phyloP scores from a whole-genome alignment of 345 rosid genomes.

The Acer yangbiense region DNA sequence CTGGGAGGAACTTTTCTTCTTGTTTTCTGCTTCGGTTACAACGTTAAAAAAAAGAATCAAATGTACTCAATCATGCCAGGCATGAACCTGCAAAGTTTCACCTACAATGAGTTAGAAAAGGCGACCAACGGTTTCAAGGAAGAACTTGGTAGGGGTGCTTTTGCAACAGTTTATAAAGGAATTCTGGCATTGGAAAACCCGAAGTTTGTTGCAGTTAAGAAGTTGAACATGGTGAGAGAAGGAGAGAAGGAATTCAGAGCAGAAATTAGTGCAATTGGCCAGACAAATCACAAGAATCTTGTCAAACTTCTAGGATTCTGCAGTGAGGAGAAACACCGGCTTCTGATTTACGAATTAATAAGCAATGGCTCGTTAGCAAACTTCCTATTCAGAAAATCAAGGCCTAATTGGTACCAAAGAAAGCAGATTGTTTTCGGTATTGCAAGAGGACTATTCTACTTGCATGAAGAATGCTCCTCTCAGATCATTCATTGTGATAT shows the following conservation, averaged over 20 bases:
- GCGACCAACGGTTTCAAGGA: constrained; percentile 41
- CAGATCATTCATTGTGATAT: constrained; percentile 45
- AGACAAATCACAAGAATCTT: constrained; percentile 49
- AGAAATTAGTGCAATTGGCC: constrained; percentile 38
- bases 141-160: constrained; percentile 45
- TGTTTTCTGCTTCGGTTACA: not conserved
- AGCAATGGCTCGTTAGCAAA: constrained; percentile 33
- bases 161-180: constrained; percentile 45
- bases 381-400: constrained; percentile 26
- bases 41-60: not conserved
- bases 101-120: constrained; percentile 31
- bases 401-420: constrained; percentile 34
- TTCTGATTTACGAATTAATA: constrained; percentile 43
- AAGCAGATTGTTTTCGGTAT: constrained; percentile 31
- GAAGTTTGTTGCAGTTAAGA: constrained; percentile 32
- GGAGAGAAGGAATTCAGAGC: constrained; percentile 32
- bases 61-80: not conserved
- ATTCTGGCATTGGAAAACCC: not conserved
- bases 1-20: constrained; percentile 5
- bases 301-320: constrained; percentile 42
- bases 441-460: constrained; percentile 39
- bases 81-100: constrained; percentile 23
- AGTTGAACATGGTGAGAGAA: constrained; percentile 19
- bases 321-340: constrained; percentile 34
- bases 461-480: constrained; percentile 41